phyloP scores from a whole-genome alignment of 495 filamentous ascomycete species.

The Penicillium malachiteum region DNA sequence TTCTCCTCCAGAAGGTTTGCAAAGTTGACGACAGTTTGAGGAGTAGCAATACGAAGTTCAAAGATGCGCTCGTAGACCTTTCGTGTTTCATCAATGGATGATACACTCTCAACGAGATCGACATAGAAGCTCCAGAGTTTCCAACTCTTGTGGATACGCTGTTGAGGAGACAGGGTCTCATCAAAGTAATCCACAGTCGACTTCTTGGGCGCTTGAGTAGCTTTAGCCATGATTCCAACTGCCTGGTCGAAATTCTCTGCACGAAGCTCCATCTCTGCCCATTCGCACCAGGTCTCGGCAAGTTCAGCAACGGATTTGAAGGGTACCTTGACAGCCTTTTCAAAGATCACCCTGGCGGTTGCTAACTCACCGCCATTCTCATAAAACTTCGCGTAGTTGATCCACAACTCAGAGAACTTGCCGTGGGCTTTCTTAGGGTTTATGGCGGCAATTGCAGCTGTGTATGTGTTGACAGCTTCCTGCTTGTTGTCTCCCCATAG shows the following conservation, averaged over 20 bases:
- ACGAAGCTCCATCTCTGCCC: constrained; percentile 96
- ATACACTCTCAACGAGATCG: constrained; percentile 93
- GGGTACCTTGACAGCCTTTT: constrained; percentile 96
- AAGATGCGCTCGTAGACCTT: constrained; percentile 97
- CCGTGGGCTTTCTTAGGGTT: constrained; percentile 94
- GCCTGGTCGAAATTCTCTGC: constrained; percentile 95
- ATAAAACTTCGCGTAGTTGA: constrained; percentile 97
- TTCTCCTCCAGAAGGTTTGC: constrained; percentile 95
- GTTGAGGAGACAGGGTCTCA: constrained; percentile 89
- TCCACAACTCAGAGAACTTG: constrained; percentile 92
- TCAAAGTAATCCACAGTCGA: constrained; percentile 98
- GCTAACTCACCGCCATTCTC: constrained; percentile 83
- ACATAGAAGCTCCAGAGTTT: constrained; percentile 99
- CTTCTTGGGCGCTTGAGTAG: constrained; percentile 89
- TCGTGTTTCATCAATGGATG: constrained; percentile 86
- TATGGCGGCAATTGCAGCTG: constrained; percentile 87
- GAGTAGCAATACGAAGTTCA: constrained; percentile 95
- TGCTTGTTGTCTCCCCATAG: constrained; percentile 93
- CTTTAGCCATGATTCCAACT: constrained; percentile 94
- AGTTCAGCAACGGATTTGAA: constrained; percentile 94
- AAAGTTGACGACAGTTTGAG: constrained; percentile 98
- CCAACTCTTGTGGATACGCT: constrained; percentile 98
- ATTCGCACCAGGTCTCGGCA: constrained; percentile 98
- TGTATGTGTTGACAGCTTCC: constrained; percentile 93
- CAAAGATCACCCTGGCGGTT: constrained; percentile 87